These are phyloP conservation scores for Meira nashicola DNA, from an alignment of 1,284 basidiomycete species.

Conservation along the genomic window DNA sequence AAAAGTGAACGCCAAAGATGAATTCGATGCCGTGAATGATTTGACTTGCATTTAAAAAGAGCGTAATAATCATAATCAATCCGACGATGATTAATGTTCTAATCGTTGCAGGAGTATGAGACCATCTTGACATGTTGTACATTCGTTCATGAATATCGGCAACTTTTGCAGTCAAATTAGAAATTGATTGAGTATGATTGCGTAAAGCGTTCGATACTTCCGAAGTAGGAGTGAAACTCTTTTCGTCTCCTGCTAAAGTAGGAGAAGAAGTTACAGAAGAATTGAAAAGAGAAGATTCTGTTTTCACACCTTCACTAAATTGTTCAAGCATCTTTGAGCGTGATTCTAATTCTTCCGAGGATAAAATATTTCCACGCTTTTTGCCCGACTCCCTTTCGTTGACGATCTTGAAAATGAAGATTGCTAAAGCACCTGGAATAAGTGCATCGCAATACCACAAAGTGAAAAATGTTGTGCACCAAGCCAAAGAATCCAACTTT, in stretches of 20 bases:
- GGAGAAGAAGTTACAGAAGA: not conserved
- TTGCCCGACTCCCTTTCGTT: conserved; percentile 13
- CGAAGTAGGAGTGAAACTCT: not conserved
- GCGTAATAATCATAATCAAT: conserved; percentile 13
- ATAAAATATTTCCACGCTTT: not conserved
- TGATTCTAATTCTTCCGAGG: conserved; percentile 6
- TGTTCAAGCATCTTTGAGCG: conserved; percentile 7
- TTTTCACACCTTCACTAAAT: not conserved
- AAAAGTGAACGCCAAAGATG: conserved; percentile 22
- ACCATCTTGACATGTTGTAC: conserved; percentile 23
- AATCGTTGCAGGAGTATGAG: conserved; percentile 23
- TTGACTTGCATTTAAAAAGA: conserved; percentile 19
- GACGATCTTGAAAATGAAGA: conserved; percentile 20
- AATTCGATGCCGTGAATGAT: conserved; percentile 21
- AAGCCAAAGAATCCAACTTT: conserved; percentile 15
- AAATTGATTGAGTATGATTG: conserved; percentile 15
- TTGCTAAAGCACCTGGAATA: conserved; percentile 11
- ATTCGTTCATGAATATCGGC: conserved; percentile 25
- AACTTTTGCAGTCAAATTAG: conserved; percentile 19
- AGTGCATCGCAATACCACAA: conserved; percentile 26
- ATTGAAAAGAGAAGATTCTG: too few relatives aligned
- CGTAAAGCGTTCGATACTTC: conserved; percentile 12
- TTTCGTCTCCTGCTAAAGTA: not conserved
- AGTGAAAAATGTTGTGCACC: conserved; percentile 21
- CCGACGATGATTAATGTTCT: conserved; percentile 17